Conservation (phyloP, 805 yeast species). For the Spathaspora girioi region DNA sequence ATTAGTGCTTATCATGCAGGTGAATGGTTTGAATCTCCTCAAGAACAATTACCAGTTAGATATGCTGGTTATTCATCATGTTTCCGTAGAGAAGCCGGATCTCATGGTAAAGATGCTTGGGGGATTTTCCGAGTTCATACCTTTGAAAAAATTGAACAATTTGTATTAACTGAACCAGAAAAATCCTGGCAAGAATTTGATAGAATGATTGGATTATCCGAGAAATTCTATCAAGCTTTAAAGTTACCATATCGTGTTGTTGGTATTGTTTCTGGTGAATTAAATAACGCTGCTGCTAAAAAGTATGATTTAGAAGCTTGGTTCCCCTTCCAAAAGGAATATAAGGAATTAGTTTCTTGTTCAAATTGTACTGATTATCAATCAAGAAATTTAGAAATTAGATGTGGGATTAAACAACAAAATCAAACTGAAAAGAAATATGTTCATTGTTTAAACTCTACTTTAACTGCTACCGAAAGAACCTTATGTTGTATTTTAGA, state of each 20-base stretch:
- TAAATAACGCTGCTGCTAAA: constrained; percentile 98
- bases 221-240: constrained; percentile 88
- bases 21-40: constrained; percentile 98
- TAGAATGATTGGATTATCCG: constrained; percentile 86
- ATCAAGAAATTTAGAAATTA: constrained; percentile 95
- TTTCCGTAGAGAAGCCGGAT: constrained; percentile 99
- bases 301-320: constrained; percentile 98
- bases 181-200: constrained; percentile 98
- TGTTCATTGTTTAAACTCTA: constrained; percentile 97
- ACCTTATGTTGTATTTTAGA: constrained; percentile 96
- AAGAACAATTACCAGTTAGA: constrained; percentile 92
- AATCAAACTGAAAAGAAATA: constrained; percentile 95
- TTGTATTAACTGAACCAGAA: constrained; percentile 93
- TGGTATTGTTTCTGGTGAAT: constrained; percentile 96
- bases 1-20: constrained; percentile 95
- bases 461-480: constrained; percentile 96
- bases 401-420: constrained; percentile 96
- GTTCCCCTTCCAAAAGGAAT: constrained; percentile 99
- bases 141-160: constrained; percentile 97
- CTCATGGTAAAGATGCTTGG: constrained; percentile 99
- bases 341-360: constrained; percentile 96
- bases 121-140: constrained; percentile 99
- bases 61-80: constrained; percentile 98
- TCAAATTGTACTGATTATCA: constrained; percentile 99
- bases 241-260: constrained; percentile 96